Base-by-base conservation (phyloP, 2,329 filamentous ascomycete species). In the Paecilomyces sp. region DNA sequence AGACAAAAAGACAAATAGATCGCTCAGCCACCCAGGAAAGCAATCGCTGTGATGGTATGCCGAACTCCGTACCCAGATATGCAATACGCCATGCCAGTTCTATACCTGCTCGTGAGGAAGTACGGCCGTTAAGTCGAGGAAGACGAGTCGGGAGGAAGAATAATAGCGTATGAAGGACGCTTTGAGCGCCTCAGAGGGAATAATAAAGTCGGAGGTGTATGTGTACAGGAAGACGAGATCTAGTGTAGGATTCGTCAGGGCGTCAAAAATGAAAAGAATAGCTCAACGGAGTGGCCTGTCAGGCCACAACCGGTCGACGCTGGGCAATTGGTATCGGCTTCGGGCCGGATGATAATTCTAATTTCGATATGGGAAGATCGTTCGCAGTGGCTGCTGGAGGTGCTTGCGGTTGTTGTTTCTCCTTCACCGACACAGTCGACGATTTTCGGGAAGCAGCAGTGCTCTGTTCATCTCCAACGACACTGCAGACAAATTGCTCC, bases 401-500 rank as follows among this genome's bases (percentile, higher is more conserved):
- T 61, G 63, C 62, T 41, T 53, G 63, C 54, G 62, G 60, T 55
- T 66, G 66, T 33, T 60, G 57, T 18, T 64, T 65, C 22, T 65
- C 61, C 41, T 65, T 66, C 31, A 33, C 61, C 24, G 34, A 56
- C 5, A 67, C 61, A 3, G 71, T 61, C 8, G 69, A 61, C 3
- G 69, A 65, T 15, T 66, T 69, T 41, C 67, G 68, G n/a, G 66
- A 62, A 15, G 65, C 13, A 28, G 31, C 56, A 18, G 58, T 22
- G n/a, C 58, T 63, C 55, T 68, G 72, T 22, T 70, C 68, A 24
- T 72, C 70, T 15, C 66, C 64, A 9, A 75, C 62, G 0, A 75
- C 76, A 55, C 74, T 75, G 67, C 74, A 77, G 33, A 76, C 70
- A 36, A 76, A 74, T 47, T 70, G 73, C 60, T 75, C 74, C 53